These are phyloP conservation scores for Haemoproteus tartakovskyi DNA, from an alignment of 169 alveolate genomes.

Conservation along the genomic window DNA sequence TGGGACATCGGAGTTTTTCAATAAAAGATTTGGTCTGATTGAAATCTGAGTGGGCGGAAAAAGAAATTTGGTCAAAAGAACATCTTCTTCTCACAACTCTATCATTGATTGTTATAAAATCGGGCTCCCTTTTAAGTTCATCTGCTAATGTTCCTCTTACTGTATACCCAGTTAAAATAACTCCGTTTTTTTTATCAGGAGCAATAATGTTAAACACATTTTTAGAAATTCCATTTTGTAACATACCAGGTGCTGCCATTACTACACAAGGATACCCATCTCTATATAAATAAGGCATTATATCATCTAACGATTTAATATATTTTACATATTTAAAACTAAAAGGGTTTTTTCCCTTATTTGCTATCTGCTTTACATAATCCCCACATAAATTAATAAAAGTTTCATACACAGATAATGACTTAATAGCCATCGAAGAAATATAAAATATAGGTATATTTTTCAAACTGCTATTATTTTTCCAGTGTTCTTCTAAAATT, in stretches of 20 bases:
- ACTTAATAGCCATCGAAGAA: slow-evolving; percentile 93
- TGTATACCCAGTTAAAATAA: slow-evolving; percentile 96
- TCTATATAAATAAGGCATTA: slow-evolving; percentile 63
- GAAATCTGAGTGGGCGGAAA: slow-evolving; percentile 95
- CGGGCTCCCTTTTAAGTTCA: slow-evolving; percentile 91
- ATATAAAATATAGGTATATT: slow-evolving; percentile 93
- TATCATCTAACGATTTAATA: slow-evolving; percentile 78
- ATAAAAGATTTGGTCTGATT: slow-evolving; percentile 93
- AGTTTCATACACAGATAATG: slow-evolving; percentile 92
- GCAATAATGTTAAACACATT: slow-evolving; percentile 95
- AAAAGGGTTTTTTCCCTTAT: slow-evolving; percentile 90
- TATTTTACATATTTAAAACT: slow-evolving; percentile 86
- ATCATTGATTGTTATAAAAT: slow-evolving; percentile 81
- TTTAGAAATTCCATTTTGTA: slow-evolving; percentile 95
- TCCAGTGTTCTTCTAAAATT: slow-evolving; percentile 96
- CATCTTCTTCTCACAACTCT: slow-evolving; percentile 85
- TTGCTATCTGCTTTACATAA: slow-evolving; percentile 82
- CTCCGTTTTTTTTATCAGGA: slow-evolving; percentile 91
- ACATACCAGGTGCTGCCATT: slow-evolving; percentile 99
- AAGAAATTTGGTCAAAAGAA: slow-evolving; percentile 90
- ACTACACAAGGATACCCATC: slow-evolving; percentile 90
- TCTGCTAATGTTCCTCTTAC: slow-evolving; percentile 97
- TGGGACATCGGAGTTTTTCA: slow-evolving; percentile 87
- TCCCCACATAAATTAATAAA: slow-evolving; percentile 95
- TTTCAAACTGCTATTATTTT: slow-evolving; percentile 85